Percentiles rank a stretch among this genome's conserved stretches.
Conservation (phyloP, 257 asterid species). For the Solanum lignicaule region DNA sequence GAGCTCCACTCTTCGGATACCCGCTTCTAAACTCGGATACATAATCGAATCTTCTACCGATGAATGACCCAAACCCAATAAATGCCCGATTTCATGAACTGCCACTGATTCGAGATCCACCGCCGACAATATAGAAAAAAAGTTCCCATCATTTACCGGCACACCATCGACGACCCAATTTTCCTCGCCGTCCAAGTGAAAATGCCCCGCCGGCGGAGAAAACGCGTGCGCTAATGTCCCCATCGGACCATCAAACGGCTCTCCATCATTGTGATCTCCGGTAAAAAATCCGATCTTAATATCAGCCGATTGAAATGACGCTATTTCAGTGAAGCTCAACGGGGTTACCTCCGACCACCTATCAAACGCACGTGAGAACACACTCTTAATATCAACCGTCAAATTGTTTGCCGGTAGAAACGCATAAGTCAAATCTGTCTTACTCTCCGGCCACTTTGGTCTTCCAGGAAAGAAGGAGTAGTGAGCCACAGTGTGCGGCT, state of each 20-base stretch:
- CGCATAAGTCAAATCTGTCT: conserved; percentile 44
- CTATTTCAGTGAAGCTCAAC: conserved; percentile 37
- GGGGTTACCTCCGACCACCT: conserved; percentile 86
- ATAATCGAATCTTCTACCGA: conserved; percentile 64
- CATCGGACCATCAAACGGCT: conserved; percentile 73
- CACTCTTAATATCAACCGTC: conserved; percentile 10
- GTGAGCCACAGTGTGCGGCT: conserved; percentile 10
- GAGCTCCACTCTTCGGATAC: conserved; percentile 51
- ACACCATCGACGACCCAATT: conserved; percentile 69
- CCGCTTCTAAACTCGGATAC: conserved; percentile 64
- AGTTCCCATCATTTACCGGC: conserved; percentile 15
- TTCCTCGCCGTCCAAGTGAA: conserved; percentile 74
- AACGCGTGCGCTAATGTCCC: conserved; percentile 89
- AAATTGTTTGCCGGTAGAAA: conserved; percentile 39
- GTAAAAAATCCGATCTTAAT: conserved; percentile 46
- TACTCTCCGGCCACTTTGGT: conserved; percentile 60
- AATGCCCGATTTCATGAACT: conserved; percentile 85
- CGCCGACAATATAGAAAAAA: conserved; percentile 23
- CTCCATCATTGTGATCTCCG: conserved; percentile 83
- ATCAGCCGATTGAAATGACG: conserved; percentile 38
- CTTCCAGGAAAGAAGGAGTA: conserved; percentile 58
- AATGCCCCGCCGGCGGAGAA: conserved; percentile 59
- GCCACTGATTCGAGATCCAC: conserved; percentile 86
- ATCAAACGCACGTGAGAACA: conserved; percentile 59
- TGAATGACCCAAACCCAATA: conserved; percentile 85